Evolutionary conservation across 2,329 filamentous ascomycete species (phyloP).

Genomic region (Capronia americana): DNA sequence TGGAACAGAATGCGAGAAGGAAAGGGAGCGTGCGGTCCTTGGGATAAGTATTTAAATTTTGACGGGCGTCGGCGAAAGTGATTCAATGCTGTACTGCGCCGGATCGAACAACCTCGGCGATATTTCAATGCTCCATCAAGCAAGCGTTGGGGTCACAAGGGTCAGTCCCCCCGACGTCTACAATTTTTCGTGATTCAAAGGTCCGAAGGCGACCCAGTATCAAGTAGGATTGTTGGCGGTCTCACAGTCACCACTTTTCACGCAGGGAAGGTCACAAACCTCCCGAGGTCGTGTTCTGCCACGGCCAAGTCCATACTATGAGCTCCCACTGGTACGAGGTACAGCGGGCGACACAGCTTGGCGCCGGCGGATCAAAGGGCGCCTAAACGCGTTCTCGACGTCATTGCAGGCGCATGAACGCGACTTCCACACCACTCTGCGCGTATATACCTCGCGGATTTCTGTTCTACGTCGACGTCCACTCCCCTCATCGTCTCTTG

Average conservation of each 20-base stretch:
- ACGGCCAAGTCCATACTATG: neutral
- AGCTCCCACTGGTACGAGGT: neutral
- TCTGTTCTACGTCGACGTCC: neutral
- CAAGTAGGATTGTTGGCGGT: neutral
- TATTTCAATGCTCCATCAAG: conserved; percentile 2
- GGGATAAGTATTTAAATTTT: conserved; percentile 1
- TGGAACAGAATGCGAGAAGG: neutral
- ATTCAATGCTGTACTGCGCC: conserved; percentile 7
- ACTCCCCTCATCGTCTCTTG: neutral
- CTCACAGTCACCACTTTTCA: neutral
- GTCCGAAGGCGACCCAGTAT: neutral
- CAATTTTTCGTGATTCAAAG: neutral
- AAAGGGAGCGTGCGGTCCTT: neutral
- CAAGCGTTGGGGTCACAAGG: neutral
- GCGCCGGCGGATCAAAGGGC: neutral
- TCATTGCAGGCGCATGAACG: neutral
- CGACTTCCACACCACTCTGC: neutral
- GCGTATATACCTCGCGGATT: neutral
- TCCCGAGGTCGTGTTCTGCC: neutral
- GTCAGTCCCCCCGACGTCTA: neutral
- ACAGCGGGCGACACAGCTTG: neutral
- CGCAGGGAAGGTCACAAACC: neutral
- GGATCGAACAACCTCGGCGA: conserved; percentile 16
- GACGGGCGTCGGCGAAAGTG: conserved; percentile 10
- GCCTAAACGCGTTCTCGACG: neutral